These are phyloP conservation scores for Priceomyces medius DNA, from an alignment of 805 yeast genomes.

Conservation along the genomic window DNA sequence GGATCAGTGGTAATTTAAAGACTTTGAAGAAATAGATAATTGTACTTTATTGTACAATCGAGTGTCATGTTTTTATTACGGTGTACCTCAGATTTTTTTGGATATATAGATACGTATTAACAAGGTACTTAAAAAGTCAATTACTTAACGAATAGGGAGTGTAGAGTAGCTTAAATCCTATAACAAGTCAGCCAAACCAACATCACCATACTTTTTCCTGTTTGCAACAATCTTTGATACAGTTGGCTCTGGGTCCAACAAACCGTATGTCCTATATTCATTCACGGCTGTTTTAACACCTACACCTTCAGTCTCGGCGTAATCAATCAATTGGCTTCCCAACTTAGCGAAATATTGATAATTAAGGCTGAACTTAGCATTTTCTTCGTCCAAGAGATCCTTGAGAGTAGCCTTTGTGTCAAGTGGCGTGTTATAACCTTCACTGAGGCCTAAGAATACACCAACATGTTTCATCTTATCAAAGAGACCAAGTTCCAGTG, in stretches of 20 bases:
- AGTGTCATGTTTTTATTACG: too few relatives aligned
- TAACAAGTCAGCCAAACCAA: slow-evolving; percentile 4
- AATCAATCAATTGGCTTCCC: slow-evolving; percentile 48
- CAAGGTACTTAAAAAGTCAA: too few relatives aligned
- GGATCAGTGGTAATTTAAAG: too few relatives aligned
- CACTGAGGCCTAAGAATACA: slow-evolving; percentile 65
- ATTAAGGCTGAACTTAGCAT: slow-evolving; percentile 49
- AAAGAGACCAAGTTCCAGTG: slow-evolving; percentile 72
- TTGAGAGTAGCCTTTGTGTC: slow-evolving; percentile 37
- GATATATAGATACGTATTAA: too few relatives aligned
- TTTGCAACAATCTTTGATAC: slow-evolving; percentile 37
- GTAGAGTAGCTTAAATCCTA: too few relatives aligned
- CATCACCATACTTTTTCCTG: slow-evolving; percentile 36
- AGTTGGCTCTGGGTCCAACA: slow-evolving; percentile 47
- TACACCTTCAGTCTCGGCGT: slow-evolving; percentile 38
- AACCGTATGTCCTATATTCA: slow-evolving; percentile 67
- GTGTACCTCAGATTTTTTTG: too few relatives aligned
- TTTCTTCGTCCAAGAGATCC: slow-evolving; percentile 33
- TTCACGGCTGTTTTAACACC: slow-evolving; percentile 48
- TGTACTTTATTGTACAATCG: too few relatives aligned
- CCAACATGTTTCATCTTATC: slow-evolving; percentile 59
- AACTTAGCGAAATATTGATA: slow-evolving; percentile 55
- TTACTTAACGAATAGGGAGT: too few relatives aligned
- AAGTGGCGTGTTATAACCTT: slow-evolving; percentile 72
- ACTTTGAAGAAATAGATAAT: too few relatives aligned